Base-by-base conservation (phyloP, 345 rosid species). In the Sonneratia alba region DNA sequence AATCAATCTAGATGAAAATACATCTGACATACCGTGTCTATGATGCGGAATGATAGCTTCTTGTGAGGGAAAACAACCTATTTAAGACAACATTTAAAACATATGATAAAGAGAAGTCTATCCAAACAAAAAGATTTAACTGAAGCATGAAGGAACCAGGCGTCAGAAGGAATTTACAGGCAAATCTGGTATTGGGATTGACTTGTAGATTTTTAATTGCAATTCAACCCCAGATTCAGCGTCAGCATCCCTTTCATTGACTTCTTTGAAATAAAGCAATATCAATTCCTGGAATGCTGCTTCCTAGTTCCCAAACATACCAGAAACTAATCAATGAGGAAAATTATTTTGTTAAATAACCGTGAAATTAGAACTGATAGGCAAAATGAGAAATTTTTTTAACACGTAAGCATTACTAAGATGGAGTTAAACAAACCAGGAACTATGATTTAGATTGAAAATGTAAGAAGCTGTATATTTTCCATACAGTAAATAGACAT, bases 41-140 rank as follows among this genome's bases (percentile, higher is more conserved):
- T 85, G 81, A 94, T 86, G 73, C 97, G 96, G 79, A 94, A 94
- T 71, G 92, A 94, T 68, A 94, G 86, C 88, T 91, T 91, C 84
- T 87, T 94, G 82, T 94, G 88, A 80, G 98, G 98, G 70, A 94
- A 94, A 79, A 91, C 78, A 55, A 94, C 98, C 97, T 94, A 74
- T 75, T 86, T 37, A 66, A 51, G 71, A 27, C 7, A 62, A 62
- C 38, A 62, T 32, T 13, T 62, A 34, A 62, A 62, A 62, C 38
- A 62, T 27, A 27, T 27, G 37, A 57, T 62, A 34, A 62, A 62
- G 37, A 24, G 18, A 27, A 13, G 6, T 13, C 3, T 47, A 47
- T 47, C 51, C 13, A 34, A 34, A 62, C 66, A 62, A 1, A 13
- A 27, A 62, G 0, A 13, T 34, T 0, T 24, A 24, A 67, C 10